Base-by-base conservation (phyloP, 805 yeast species). In the Candida broadrunensis region DNA sequence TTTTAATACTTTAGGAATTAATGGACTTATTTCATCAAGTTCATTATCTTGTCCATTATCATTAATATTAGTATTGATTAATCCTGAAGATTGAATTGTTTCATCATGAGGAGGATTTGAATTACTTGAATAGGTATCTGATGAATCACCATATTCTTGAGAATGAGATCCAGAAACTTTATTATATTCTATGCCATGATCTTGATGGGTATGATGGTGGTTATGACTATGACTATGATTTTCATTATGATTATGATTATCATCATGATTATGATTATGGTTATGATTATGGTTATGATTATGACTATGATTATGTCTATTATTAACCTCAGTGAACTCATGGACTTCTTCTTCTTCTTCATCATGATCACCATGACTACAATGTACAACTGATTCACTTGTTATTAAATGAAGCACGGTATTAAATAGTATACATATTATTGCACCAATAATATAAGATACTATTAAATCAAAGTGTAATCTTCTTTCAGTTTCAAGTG, bases 331-430 rank as follows among this genome's bases (percentile, higher is more conserved):
- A n/a, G n/a, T n/a, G n/a, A n/a, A n/a, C n/a, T n/a, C n/a, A n/a
- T n/a, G n/a, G n/a, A n/a, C n/a, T n/a, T n/a, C n/a, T n/a, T n/a
- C n/a, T n/a, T n/a, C 35, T 7, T 23, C 37, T 7, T 25, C 37
- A 9, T 44, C 60, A 12, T 56, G 60, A 13, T 57, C 68, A n/a
- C 52, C 60, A 52, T 89, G 96, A 13, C 80, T 84, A 61, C 97
- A 89, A 56, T 89, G 97, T 0, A 90, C 85, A 25, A 90, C 77
- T 24, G 90, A 81, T 56, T 87, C 87, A 37, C 91, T 79, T 0
- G 97, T 87, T 38, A 81, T 60, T 26, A 78, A 59, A 60, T 90
- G 97, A 4, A 93, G 78, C 1, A 83, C 27, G 20, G 68, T 57
- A 58, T 89, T 90, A 41, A 91, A 63, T 2, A 61, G 44, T 1